phyloP scores from a whole-genome alignment of 305 asterid genomes.

The Withania somnifera region DNA sequence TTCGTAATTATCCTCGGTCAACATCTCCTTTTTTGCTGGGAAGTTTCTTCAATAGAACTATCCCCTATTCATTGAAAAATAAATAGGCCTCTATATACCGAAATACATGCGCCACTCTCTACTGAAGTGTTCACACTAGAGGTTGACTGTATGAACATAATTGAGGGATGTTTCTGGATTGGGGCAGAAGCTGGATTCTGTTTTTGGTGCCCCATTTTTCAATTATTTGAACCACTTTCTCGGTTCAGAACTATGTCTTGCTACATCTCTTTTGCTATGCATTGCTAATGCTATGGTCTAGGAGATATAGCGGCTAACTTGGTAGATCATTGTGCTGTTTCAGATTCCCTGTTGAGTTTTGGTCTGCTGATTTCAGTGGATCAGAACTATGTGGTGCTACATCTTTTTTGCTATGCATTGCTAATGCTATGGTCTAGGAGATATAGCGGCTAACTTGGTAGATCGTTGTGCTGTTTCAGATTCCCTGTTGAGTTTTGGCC shows the following conservation, averaged over 20 bases:
- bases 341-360: background rate
- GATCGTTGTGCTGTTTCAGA: background rate
- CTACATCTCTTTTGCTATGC: background rate
- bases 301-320: background rate
- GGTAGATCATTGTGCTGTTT: background rate
- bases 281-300: background rate
- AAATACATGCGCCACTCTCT: background rate
- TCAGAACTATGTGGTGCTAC: background rate
- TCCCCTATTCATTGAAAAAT: background rate
- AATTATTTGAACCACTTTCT: background rate
- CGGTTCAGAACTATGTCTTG: background rate
- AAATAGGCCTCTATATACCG: background rate
- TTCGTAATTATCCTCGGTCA: background rate
- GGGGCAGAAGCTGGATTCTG: background rate
- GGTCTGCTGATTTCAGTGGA: background rate
- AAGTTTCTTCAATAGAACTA: background rate
- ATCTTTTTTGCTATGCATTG: background rate
- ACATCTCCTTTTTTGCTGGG: background rate
- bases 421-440: background rate
- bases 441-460: background rate
- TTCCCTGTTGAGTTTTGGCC: background rate
- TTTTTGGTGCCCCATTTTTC: background rate
- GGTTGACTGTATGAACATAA: background rate
- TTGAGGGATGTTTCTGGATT: background rate
- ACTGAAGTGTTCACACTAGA: background rate